A percentile compares a stretch with the other conserved stretches of the same genome.
Conservation (phyloP, 129 eudicot species). For the Flaveria trinervia region DNA sequence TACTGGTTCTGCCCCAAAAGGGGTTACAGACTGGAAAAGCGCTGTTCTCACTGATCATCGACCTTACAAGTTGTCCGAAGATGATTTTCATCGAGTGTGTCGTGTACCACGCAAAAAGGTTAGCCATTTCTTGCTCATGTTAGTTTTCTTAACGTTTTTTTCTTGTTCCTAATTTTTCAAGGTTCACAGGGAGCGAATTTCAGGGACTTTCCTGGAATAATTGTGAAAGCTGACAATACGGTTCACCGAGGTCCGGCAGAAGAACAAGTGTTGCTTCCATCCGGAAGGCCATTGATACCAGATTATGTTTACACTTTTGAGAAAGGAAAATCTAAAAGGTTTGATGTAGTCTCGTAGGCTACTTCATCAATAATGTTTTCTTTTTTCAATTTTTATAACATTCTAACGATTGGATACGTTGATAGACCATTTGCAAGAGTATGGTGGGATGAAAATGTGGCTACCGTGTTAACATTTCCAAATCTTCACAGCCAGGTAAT, state of each 20-base stretch:
- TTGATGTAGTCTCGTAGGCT: slow-evolving; percentile 3
- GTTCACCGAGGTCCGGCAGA: slow-evolving; percentile 58
- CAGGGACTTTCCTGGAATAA: slow-evolving; percentile 77
- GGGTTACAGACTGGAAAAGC: slow-evolving; percentile 31
- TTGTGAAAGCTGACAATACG: slow-evolving; percentile 59
- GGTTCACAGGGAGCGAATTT: slow-evolving; percentile 77
- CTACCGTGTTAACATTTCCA: slow-evolving; percentile 74
- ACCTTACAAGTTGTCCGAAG: slow-evolving; percentile 57
- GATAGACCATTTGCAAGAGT: slow-evolving; percentile 81
- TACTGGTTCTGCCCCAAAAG: slow-evolving; percentile 37
- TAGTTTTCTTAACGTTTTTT: slow-evolving; percentile 13
- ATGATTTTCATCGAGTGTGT: slow-evolving; percentile 71
- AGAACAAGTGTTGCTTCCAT: slow-evolving; percentile 59
- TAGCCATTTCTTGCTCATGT: slow-evolving; percentile 7
- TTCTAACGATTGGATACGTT: slow-evolving; percentile 12
- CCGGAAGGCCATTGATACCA: slow-evolving; percentile 73
- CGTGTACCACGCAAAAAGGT: slow-evolving; percentile 78
- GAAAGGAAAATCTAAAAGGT: slow-evolving; percentile 83
- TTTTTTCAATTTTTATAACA: not conserved
- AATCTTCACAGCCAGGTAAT: slow-evolving; percentile 54
- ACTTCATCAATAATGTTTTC: not conserved
- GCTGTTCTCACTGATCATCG: slow-evolving; percentile 77
- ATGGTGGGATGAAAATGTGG: slow-evolving; percentile 97
- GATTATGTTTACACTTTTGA: slow-evolving; percentile 69
- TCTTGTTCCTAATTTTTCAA: slow-evolving; percentile 14